A percentile compares a stretch with the other conserved stretches of the same genome.
phyloP scores from a whole-genome alignment of 257 asterid genomes.

The Ehretia macrophylla region DNA sequence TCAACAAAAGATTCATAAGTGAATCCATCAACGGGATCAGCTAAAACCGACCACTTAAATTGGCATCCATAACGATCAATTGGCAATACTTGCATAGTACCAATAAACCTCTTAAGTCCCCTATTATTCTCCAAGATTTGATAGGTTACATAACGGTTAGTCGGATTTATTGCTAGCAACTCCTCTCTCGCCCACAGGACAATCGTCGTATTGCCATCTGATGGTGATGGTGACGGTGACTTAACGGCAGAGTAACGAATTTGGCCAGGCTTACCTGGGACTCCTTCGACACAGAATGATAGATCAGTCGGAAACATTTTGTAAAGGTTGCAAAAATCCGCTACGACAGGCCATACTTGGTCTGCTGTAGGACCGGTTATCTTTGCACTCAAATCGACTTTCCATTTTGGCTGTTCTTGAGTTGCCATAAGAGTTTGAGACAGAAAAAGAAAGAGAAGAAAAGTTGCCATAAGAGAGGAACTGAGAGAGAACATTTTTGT shows the following conservation, averaged over 20 bases:
- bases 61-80: too few species aligned
- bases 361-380: background rate
- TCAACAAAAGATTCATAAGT: constrained; percentile 27
- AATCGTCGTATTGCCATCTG: background rate
- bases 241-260: background rate
- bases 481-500: too few species aligned
- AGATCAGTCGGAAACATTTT: background rate
- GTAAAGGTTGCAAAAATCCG: constrained; percentile 3
- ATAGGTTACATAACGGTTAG: background rate
- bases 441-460: too few species aligned
- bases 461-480: too few species aligned
- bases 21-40: constrained; percentile 61
- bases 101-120: constrained; percentile 18
- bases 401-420: background rate
- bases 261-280: background rate
- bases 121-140: constrained; percentile 2
- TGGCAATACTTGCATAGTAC: too few species aligned
- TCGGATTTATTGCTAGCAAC: background rate
- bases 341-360: background rate
- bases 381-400: background rate
- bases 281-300: background rate
- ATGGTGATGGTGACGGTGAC: background rate
- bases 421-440: too few species aligned
- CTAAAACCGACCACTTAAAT: constrained; percentile 54
- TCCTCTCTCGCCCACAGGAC: constrained; percentile 5